Conservation (phyloP, 495 filamentous ascomycete species). For the Penicillium argentinense region DNA sequence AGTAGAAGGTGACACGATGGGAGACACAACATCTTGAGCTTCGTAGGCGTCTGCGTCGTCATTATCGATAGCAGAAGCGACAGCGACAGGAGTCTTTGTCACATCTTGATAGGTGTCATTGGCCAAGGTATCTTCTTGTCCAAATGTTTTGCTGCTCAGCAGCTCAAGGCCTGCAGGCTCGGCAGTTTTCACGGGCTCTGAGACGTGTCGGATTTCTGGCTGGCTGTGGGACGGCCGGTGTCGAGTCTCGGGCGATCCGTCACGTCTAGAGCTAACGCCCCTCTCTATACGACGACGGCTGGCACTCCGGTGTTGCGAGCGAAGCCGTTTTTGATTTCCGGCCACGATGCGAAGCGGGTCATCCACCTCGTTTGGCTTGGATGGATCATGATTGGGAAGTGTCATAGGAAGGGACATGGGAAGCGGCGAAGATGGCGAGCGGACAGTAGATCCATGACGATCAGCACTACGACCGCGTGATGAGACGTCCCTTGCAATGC, state of each 20-base stretch:
- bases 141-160: slow-evolving; percentile 22
- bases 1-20: slow-evolving; percentile 25
- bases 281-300: slow-evolving; percentile 47
- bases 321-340: slow-evolving; percentile 60
- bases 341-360: slow-evolving; percentile 62
- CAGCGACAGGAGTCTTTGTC: slow-evolving; percentile 15
- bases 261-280: slow-evolving; percentile 44
- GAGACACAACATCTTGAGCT: slow-evolving; percentile 20
- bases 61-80: neutral
- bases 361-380: slow-evolving; percentile 40
- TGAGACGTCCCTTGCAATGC: slow-evolving; percentile 44
- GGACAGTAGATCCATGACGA: slow-evolving; percentile 55
- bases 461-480: slow-evolving; percentile 54
- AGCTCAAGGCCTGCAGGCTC: slow-evolving; percentile 16
- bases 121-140: slow-evolving; percentile 17
- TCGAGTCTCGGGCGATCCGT: slow-evolving; percentile 48
- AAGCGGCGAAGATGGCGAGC: slow-evolving; percentile 80
- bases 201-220: slow-evolving; percentile 49
- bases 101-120: slow-evolving; percentile 22
- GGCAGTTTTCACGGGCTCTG: slow-evolving; percentile 21
- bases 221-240: slow-evolving; percentile 22
- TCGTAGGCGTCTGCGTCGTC: slow-evolving; percentile 18
- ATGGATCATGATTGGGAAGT: slow-evolving; percentile 32
- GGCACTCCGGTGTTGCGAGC: slow-evolving; percentile 57
- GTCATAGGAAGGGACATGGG: slow-evolving; percentile 63